phyloP scores from a whole-genome alignment of 805 yeast species.

The Starmerella khaoyaiensis region DNA sequence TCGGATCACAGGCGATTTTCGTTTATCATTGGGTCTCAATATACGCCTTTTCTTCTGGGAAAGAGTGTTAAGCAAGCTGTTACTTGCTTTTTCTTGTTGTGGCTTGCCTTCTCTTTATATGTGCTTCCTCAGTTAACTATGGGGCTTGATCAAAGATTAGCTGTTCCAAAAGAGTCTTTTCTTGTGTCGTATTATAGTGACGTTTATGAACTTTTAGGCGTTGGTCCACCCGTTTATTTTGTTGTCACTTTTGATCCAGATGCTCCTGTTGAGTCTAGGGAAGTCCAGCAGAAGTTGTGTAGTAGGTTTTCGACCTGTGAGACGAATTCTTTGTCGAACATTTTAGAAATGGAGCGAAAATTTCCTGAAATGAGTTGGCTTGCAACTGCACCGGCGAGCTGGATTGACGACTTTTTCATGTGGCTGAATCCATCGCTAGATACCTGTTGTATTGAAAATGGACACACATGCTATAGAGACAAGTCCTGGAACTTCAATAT shows the following conservation, averaged over 20 bases:
- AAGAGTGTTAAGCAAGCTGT: conserved; percentile 37
- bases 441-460: conserved; percentile 63
- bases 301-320: conserved; percentile 81
- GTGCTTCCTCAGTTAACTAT: conserved; percentile 54
- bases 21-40: conserved; percentile 34
- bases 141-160: conserved; percentile 83
- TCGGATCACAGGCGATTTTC: conserved; percentile 13
- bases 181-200: conserved; percentile 70
- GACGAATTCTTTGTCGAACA: conserved; percentile 61
- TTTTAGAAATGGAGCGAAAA: conserved; percentile 72
- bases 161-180: conserved; percentile 74
- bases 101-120: conserved; percentile 59
- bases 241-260: conserved; percentile 39
- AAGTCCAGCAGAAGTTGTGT: conserved; percentile 61
- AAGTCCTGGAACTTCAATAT: conserved; percentile 52
- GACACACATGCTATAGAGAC: conserved; percentile 39
- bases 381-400: conserved; percentile 72
- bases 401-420: conserved; percentile 83
- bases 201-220: conserved; percentile 55
- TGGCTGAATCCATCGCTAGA: conserved; percentile 80
- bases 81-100: conserved; percentile 40
- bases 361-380: conserved; percentile 52
- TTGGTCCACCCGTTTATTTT: conserved; percentile 87
- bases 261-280: conserved; percentile 44
- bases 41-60: conserved; percentile 49